A percentile compares a stretch with the other conserved stretches of the same genome.
phyloP scores from a whole-genome alignment of 1,139 yeast genomes.

The Sugiyamaella sp. region DNA sequence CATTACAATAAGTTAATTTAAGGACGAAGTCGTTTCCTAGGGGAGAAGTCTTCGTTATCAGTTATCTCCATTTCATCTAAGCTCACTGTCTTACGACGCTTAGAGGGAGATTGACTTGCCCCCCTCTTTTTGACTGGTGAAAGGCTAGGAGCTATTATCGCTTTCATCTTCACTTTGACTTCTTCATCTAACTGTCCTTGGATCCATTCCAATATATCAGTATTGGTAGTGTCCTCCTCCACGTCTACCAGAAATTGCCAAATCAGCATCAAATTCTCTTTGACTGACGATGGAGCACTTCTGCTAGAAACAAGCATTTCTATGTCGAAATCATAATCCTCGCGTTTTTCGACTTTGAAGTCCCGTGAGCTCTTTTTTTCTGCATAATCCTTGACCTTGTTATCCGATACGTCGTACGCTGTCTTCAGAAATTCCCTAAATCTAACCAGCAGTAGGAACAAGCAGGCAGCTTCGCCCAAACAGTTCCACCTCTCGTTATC shows the following conservation, averaged over 20 bases:
- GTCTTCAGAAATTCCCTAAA: constrained; percentile 17
- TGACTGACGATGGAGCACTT: neutral
- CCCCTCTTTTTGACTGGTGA: constrained; percentile 2
- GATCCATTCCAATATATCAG: constrained; percentile 14
- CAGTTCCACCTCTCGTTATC: constrained; percentile 16
- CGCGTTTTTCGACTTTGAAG: constrained; percentile 8
- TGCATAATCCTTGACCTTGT: constrained; percentile 6
- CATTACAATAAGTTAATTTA: neutral
- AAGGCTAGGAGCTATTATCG: neutral
- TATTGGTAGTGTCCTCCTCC: constrained; percentile 8
- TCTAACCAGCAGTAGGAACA: constrained; percentile 16
- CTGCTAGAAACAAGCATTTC: constrained; percentile 2
- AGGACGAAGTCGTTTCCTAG: constrained; percentile 5
- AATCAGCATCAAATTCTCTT: constrained; percentile 5
- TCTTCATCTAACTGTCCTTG: constrained; percentile 11
- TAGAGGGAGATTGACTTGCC: constrained; percentile 2
- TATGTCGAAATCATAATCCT: constrained; percentile 5
- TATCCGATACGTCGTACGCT: constrained; percentile 19
- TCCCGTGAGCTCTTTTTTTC: constrained; percentile 7
- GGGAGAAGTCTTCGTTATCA: neutral
- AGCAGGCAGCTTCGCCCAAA: constrained; percentile 19
- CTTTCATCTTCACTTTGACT: constrained; percentile 4
- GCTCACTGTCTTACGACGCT: neutral
- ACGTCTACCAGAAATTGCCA: constrained; percentile 6
- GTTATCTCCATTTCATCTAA: neutral